Conservation (phyloP, 2,329 filamentous ascomycete species). For the Dothiorella sarmentorum region DNA sequence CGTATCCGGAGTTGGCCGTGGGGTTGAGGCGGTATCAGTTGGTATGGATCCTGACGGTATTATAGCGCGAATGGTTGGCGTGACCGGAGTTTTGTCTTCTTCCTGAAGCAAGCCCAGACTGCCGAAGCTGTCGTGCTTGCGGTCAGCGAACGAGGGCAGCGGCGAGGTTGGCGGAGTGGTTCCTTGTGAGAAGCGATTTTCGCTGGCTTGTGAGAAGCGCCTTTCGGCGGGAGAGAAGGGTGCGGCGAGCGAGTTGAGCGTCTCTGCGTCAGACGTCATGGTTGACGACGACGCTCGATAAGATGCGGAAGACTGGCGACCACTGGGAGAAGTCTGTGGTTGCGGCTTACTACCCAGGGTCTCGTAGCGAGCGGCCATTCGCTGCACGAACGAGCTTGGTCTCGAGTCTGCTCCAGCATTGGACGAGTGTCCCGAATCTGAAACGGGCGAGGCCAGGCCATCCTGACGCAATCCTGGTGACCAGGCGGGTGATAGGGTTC, state of each 20-base stretch:
- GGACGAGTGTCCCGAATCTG: conserved; percentile 35
- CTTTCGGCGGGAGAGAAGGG: conserved; percentile 36
- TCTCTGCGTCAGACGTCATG: conserved; percentile 38
- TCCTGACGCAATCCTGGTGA: conserved; percentile 37
- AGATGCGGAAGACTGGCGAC: conserved; percentile 33
- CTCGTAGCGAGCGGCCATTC: conserved; percentile 24
- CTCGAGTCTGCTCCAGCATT: conserved; percentile 34
- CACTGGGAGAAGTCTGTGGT: conserved; percentile 34
- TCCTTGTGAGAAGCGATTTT: conserved; percentile 35
- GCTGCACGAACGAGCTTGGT: conserved; percentile 21
- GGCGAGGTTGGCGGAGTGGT: conserved; percentile 39
- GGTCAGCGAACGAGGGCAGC: conserved; percentile 23
- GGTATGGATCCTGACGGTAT: conserved; percentile 31
- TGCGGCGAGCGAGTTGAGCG: conserved; percentile 28
- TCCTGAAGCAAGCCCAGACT: conserved; percentile 35
- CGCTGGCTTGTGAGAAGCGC: conserved; percentile 33
- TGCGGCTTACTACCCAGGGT: conserved; percentile 23
- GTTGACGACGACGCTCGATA: conserved; percentile 37
- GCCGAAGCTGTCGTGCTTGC: conserved; percentile 28
- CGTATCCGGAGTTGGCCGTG: conserved; percentile 22
- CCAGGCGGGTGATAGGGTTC: conserved; percentile 36
- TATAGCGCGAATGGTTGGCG: conserved; percentile 36
- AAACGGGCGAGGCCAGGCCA: conserved; percentile 38
- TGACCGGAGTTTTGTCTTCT: conserved; percentile 19
- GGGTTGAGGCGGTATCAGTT: conserved; percentile 17